phyloP scores from a whole-genome alignment of 2,329 filamentous ascomycete species.

The Sclerotinia borealis region DNA sequence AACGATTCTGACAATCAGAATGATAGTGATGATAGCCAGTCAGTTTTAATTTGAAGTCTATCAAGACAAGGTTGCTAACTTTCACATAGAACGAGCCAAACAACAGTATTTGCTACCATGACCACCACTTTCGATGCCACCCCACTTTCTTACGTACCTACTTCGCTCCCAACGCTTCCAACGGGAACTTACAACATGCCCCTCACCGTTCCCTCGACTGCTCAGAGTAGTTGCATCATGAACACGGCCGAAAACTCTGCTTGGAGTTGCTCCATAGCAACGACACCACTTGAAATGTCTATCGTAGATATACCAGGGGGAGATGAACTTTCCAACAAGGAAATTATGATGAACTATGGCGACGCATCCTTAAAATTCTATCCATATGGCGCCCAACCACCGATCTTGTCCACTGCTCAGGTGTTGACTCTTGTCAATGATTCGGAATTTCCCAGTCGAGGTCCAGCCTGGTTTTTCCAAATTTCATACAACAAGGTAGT shows the following conservation, averaged over 20 bases:
- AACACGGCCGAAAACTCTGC: slow-evolving; percentile 49
- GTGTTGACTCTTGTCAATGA: slow-evolving; percentile 51
- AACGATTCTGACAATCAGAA: slow-evolving; percentile 3
- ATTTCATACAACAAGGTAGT: slow-evolving; percentile 59
- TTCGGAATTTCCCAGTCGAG: slow-evolving; percentile 47
- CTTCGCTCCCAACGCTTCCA: slow-evolving; percentile 46
- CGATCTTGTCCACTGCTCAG: slow-evolving; percentile 40
- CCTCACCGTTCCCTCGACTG: slow-evolving; percentile 42
- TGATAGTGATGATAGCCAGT: slow-evolving; percentile 15
- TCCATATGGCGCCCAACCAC: slow-evolving; percentile 57
- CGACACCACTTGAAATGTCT: slow-evolving; percentile 21
- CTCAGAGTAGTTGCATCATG: slow-evolving; percentile 51
- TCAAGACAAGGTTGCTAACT: background rate
- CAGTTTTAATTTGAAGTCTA: slow-evolving; percentile 13
- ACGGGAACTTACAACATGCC: slow-evolving; percentile 53
- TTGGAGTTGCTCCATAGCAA: slow-evolving; percentile 55
- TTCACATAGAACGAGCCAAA: background rate
- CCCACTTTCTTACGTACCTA: slow-evolving; percentile 45
- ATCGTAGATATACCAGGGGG: slow-evolving; percentile 16
- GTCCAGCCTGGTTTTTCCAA: slow-evolving; percentile 59
- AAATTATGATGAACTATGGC: slow-evolving; percentile 34
- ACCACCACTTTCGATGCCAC: slow-evolving; percentile 44
- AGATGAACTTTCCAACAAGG: slow-evolving; percentile 27
- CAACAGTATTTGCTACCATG: slow-evolving; percentile 21
- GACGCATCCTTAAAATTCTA: slow-evolving; percentile 38